Evolutionary conservation across 2,329 filamentous ascomycete species (phyloP), one percentile per base, ranked within the genome.

Genomic region (Sporothrix curviconia): DNA sequence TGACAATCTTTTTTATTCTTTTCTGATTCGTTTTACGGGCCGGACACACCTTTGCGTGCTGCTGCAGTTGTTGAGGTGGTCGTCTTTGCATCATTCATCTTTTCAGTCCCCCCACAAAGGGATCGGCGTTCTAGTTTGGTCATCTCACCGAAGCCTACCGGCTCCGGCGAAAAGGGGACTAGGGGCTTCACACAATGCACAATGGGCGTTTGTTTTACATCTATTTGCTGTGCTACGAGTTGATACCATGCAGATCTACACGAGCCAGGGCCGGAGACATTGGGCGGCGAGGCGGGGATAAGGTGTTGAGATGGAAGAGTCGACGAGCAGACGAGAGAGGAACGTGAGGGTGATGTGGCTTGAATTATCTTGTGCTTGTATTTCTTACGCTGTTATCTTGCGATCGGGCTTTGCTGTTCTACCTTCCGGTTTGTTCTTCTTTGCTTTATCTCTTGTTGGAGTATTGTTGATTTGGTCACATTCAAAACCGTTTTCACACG

Each of bases 391-490:
- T n/a, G n/a, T n/a, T n/a, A n/a, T n/a, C n/a, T n/a, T n/a, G n/a
- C n/a, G n/a, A n/a, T n/a, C n/a, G n/a, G n/a, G n/a, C n/a, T n/a
- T n/a, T n/a, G n/a, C n/a, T n/a, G n/a, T n/a, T n/a, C n/a, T n/a
- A n/a, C n/a, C 37, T 32, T 24, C 19, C 30, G 15, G 19, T 46
- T 40, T 57, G 36, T 25, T 15, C 19, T 28, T 30, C 4, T 42
- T 36, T 47, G 7, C 4, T 44, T 52, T 46, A 39, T 37, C 28
- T 42, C 40, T 51, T 19, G 14, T 54, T 49, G 44, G 54, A 49
- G 54, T 56, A 50, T 50, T 50, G 54, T 19, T 54, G n/a, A n/a
- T 50, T 14, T 50, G 9, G 12, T 42, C 40, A 50, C n/a, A n/a
- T 50, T 28, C 49, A 40, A 56, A 40, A 49, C n/a, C 54, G 47